Conservation (phyloP, 768 basidiomycete species). For the Suillus bovinus region DNA sequence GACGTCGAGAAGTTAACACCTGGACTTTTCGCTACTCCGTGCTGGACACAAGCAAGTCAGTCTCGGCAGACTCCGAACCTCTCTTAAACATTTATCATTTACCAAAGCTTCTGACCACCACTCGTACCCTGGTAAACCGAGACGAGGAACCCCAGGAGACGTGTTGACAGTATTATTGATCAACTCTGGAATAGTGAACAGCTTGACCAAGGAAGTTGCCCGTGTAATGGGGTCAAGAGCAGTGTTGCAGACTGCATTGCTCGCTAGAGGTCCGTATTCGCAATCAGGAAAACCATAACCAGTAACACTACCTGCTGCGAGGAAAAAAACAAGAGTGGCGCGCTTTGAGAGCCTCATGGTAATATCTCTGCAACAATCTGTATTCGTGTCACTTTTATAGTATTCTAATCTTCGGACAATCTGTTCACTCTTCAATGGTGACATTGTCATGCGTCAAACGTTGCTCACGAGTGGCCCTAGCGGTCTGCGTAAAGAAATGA, state of each 20-base stretch:
- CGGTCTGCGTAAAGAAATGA: neutral
- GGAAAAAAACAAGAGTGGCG: constrained; percentile 5
- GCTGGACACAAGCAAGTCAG: constrained; percentile 33
- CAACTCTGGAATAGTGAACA: constrained; percentile 53
- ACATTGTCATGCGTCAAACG: neutral
- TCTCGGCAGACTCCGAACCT: neutral
- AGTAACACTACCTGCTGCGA: constrained; percentile 6
- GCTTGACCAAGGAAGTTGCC: constrained; percentile 48
- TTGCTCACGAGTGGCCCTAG: neutral
- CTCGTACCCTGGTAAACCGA: constrained; percentile 56
- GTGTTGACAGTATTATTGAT: constrained; percentile 51
- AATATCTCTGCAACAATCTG: neutral
- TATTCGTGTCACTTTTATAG: constrained; percentile 1
- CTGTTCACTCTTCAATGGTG: neutral
- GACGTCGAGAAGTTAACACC: constrained; percentile 50
- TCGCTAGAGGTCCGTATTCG: constrained; percentile 42
- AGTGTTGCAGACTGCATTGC: constrained; percentile 49
- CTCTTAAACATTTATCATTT: constrained; percentile 15
- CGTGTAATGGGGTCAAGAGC: constrained; percentile 44
- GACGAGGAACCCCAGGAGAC: constrained; percentile 51
- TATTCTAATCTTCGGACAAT: neutral
- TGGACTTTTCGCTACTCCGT: constrained; percentile 54
- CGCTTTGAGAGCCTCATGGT: constrained; percentile 10
- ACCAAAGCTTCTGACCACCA: constrained; percentile 67
- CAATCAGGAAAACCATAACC: constrained; percentile 51